Base-by-base conservation (phyloP, 2,329 filamentous ascomycete genomes). In the Trichoderma sp. region DNA sequence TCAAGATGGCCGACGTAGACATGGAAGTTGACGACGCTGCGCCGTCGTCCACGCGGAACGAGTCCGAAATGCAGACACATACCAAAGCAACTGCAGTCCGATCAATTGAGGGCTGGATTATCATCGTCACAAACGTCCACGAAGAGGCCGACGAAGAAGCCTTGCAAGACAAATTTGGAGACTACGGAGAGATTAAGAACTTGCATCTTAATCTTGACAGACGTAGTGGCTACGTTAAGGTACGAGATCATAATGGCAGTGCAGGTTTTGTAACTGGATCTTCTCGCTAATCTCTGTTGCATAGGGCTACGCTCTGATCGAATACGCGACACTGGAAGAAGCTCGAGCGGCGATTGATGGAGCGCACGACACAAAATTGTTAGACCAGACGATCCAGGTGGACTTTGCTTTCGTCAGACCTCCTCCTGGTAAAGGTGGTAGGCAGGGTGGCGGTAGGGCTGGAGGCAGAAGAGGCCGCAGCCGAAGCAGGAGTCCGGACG, bases 61-160 rank as follows among this genome's bases (percentile, higher is more conserved):
- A 87, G 72, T 82, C 83, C 75, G 88, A 91, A 76, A 91, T 93
- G 85, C 88, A 89, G 76, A 94, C 92, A 7, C 87, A 88, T 75
- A 84, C 86, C 47, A 91, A 91, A 77, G 92, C 92, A 68, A 93
- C 90, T 1, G 92, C 92, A 29, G 92, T 96, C 70, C 92, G 92
- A 75, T 94, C 91, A 68, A 94, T 96, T 77, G 92, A 96, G 81
- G 92, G 93, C 74, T 96, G 93, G 93, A 96, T 96, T 80, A 85
- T 96, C 76, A 89, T 93, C 72, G 92, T 92, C 73, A 94, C 92
- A 64, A 96, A 96, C 76, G 91, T 96, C 40, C 92, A 96, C 82
- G 92, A 96, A 78, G 92, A 96, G 80, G 92, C 92, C 61, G 91
- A 91, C 74, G 92, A 96, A 81, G 92, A 96, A 82, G 90, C 92